These are phyloP conservation scores for Microthlaspi erraticum DNA, from an alignment of 345 rosid species.

Conservation along the genomic window DNA sequence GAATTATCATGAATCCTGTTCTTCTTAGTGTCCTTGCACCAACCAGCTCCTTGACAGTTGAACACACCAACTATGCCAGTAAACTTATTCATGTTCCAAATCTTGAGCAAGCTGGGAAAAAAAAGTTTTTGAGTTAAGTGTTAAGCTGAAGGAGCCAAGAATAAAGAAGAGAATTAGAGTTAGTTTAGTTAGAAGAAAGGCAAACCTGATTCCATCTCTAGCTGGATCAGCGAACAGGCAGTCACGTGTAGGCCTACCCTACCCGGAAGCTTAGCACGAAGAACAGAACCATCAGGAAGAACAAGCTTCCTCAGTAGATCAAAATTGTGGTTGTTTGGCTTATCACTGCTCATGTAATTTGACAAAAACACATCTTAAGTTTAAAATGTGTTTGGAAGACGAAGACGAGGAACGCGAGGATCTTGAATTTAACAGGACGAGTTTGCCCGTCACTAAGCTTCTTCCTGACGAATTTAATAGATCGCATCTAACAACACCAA, in stretches of 20 bases:
- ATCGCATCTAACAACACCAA: too few relatives aligned
- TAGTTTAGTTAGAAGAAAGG: neutral
- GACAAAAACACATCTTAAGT: conserved; percentile 18
- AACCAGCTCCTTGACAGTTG: conserved; percentile 99
- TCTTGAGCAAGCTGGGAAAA: conserved; percentile 88
- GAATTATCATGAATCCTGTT: conserved; percentile 81
- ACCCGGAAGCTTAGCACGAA: conserved; percentile 86
- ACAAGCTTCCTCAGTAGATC: conserved; percentile 84
- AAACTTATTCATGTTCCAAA: conserved; percentile 89
- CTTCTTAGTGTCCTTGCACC: conserved; percentile 86
- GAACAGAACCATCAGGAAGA: conserved; percentile 92
- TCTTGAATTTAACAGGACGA: too few relatives aligned
- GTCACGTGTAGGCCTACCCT: conserved; percentile 93
- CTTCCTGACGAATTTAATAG: too few relatives aligned
- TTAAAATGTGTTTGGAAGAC: too few relatives aligned
- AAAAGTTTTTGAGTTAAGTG: too few relatives aligned
- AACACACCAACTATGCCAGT: conserved; percentile 89
- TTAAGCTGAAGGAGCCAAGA: neutral
- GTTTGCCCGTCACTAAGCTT: too few relatives aligned
- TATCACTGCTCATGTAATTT: conserved; percentile 61
- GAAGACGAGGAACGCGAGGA: too few relatives aligned
- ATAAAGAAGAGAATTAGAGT: neutral
- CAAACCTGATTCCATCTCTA: conserved; percentile 78
- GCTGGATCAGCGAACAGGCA: conserved; percentile 91
- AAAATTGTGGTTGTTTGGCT: conserved; percentile 94